Percentiles rank a stretch among this genome's conserved stretches.
Evolutionary conservation across 352 stramenopile species (phyloP).

Genomic region (Phytophthora quininea): DNA sequence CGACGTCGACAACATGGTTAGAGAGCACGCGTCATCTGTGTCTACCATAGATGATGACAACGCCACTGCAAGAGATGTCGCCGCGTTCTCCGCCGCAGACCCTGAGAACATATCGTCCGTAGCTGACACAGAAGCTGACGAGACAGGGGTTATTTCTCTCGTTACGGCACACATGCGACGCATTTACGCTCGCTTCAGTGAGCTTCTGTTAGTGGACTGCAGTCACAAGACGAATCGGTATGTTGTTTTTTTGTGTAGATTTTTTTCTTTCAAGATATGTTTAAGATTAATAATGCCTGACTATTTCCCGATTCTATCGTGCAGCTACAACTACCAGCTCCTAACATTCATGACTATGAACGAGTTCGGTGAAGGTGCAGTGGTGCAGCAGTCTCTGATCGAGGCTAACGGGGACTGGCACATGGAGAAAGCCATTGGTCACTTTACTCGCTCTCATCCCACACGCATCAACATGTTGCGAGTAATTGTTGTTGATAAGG

Average conservation of each 20-base stretch:
- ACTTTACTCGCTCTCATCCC: not conserved
- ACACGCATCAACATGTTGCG: not conserved
- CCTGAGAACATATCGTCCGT: not conserved
- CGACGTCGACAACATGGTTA: slow-evolving; percentile 23
- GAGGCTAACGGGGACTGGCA: slow-evolving; percentile 21
- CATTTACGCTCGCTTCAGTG: slow-evolving; percentile 15
- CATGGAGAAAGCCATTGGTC: slow-evolving; percentile 14
- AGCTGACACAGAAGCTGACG: not conserved
- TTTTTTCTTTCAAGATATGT: no score
- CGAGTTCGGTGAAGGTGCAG: slow-evolving; percentile 13
- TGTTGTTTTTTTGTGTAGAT: no score
- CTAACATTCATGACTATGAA: slow-evolving; percentile 21
- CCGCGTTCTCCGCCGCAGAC: not conserved
- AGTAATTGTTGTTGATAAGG: slow-evolving; percentile 23
- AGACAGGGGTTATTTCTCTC: slow-evolving; percentile 17
- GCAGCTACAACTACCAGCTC: slow-evolving; percentile 30
- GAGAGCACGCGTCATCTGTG: not conserved
- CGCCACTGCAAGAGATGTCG: slow-evolving; percentile 2
- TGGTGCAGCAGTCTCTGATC: slow-evolving; percentile 14
- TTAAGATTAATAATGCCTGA: not conserved
- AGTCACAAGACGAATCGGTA: slow-evolving; percentile 24
- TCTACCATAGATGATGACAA: slow-evolving; percentile 5
- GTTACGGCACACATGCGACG: slow-evolving; percentile 6
- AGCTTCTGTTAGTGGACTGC: slow-evolving; percentile 17
- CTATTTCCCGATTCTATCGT: not conserved